Evolutionary conservation across 306 rosid genomes (phyloP), one percentile per base, ranked within the genome.

Genomic region (Castanea sativa): DNA sequence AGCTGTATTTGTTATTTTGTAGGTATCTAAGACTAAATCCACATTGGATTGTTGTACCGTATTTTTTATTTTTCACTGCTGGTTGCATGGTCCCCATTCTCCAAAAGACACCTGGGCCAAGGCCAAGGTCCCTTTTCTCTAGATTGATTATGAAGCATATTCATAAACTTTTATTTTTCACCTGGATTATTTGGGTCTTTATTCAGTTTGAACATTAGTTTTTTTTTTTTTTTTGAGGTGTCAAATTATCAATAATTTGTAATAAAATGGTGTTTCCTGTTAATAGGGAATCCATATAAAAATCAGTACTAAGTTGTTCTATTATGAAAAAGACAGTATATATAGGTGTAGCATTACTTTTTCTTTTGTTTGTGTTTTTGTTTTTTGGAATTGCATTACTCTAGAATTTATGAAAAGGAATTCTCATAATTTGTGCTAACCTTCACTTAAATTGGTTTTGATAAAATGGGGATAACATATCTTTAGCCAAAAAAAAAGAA

Each of bases 51-150:
- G 20, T 1, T 63, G 30, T 63, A 5, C 69, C 3, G 20, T 25
- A 68, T 69, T 82, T 79, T 38, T 7, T 2, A 38, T 38, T 38
- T 38, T 38, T 84, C 85, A 84, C 87, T 60, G 33, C 8, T 15
- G 69, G 4, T 63, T 63, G 38, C 20, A 29, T 63, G 41, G 41
- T 63, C 69, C 69, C 69, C 41, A 63, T 0, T 69, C 69, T 35
- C 41, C 20, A 63, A 2, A 59, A 58, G 30, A 32, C 15, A 20
- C 51, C 19, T 53, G 60, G 64, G 60, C 51, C 19, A 19, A 41
- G 67, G 69, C 75, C 82, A 38, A 52, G 64, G 1, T 27, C 55
- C 68, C 3, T 68, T 51, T 33, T 27, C 3, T 13, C 20, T 30
- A 77, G 77, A 73, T 60, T 57, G 68, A 35, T 1, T 23, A 1